Conservation (phyloP, 2,329 filamentous ascomycete genomes). For the Claviceps spartinae region DNA sequence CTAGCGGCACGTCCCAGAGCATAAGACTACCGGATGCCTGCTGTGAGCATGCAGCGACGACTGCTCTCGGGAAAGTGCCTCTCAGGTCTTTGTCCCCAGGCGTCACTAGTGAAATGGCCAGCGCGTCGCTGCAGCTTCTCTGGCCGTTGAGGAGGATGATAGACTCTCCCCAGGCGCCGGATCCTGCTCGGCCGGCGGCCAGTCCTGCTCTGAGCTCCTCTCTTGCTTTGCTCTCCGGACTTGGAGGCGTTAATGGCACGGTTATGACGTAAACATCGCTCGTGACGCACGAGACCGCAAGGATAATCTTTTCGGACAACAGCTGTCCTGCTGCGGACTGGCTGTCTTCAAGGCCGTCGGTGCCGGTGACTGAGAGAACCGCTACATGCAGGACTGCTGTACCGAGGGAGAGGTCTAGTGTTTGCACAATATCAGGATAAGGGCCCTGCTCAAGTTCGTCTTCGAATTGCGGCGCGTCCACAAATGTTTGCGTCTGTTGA, state of each 20-base stretch:
- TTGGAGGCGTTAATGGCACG: constrained; percentile 47
- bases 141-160: constrained; percentile 41
- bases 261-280: constrained; percentile 44
- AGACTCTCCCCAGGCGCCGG: constrained; percentile 50
- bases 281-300: constrained; percentile 45
- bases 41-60: constrained; percentile 46
- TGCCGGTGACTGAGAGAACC: constrained; percentile 33
- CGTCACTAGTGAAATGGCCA: constrained; percentile 40
- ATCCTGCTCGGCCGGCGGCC: constrained; percentile 40
- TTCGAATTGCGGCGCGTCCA: constrained; percentile 46
- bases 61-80: constrained; percentile 24
- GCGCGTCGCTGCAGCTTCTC: constrained; percentile 35
- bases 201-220: constrained; percentile 37
- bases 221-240: constrained; percentile 42
- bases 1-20: constrained; percentile 44
- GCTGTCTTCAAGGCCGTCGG: constrained; percentile 31
- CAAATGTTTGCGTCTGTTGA: constrained; percentile 20
- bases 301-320: constrained; percentile 44
- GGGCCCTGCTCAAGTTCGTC: constrained; percentile 34
- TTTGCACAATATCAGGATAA: constrained; percentile 44
- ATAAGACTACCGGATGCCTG: constrained; percentile 46
- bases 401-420: constrained; percentile 46
- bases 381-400: constrained; percentile 42
- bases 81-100: constrained; percentile 27
- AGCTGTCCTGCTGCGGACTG: constrained; percentile 33